These are phyloP conservation scores for Aspergillus heteromorphus DNA, from an alignment of 495 filamentous ascomycete genomes.

Conservation along the genomic window DNA sequence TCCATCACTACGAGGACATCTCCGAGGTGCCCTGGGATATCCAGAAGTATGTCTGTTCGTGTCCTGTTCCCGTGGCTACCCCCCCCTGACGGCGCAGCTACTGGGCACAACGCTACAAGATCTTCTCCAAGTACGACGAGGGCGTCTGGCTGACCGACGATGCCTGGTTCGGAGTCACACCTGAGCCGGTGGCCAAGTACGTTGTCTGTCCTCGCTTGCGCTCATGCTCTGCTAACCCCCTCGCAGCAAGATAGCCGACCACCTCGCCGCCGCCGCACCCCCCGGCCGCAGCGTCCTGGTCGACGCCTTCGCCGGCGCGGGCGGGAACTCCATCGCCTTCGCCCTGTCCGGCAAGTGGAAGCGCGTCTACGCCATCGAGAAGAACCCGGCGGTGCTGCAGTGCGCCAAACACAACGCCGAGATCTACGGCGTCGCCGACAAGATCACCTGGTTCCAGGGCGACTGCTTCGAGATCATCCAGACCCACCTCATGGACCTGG, in stretches of 20 bases:
- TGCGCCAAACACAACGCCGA: slow-evolving; percentile 92
- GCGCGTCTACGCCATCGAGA: slow-evolving; percentile 82
- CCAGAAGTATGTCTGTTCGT: slow-evolving; percentile 52
- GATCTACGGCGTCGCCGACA: slow-evolving; percentile 73
- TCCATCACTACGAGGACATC: slow-evolving; percentile 59
- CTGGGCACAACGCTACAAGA: slow-evolving; percentile 76
- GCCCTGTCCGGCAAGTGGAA: slow-evolving; percentile 71
- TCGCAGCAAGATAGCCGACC: slow-evolving; percentile 68
- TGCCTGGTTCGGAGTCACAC: slow-evolving; percentile 95
- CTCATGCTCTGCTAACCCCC: neutral
- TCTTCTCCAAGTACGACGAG: slow-evolving; percentile 77
- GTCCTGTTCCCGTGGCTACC: neutral
- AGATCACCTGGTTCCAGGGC: slow-evolving; percentile 78
- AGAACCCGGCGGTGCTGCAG: slow-evolving; percentile 64
- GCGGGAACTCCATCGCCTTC: slow-evolving; percentile 94
- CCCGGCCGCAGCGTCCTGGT: slow-evolving; percentile 56
- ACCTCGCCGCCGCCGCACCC: slow-evolving; percentile 54
- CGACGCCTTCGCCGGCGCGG: slow-evolving; percentile 86
- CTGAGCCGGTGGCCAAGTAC: slow-evolving; percentile 82
- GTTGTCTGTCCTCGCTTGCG: slow-evolving; percentile 7
- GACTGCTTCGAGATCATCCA: slow-evolving; percentile 68
- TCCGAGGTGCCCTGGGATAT: slow-evolving; percentile 67
- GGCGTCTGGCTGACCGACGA: slow-evolving; percentile 86
- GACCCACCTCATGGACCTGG: slow-evolving; percentile 44
- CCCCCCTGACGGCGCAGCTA: slow-evolving; percentile 51